phyloP scores from a whole-genome alignment of 495 filamentous ascomycete genomes.

The Chaetomidium leptoderma region DNA sequence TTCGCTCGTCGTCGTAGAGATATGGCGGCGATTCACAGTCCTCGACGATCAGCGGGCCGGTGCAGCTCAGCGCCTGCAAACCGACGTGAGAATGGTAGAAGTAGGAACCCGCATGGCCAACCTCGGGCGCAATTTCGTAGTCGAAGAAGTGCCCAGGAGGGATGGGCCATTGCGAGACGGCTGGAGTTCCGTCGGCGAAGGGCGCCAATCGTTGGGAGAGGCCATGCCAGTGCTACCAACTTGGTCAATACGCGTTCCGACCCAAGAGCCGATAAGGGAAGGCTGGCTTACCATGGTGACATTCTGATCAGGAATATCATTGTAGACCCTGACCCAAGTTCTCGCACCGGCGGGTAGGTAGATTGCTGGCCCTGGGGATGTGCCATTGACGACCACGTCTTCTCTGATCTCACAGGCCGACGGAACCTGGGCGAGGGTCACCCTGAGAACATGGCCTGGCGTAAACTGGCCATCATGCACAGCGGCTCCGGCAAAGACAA shows the following conservation, averaged over 20 bases:
- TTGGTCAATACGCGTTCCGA: conserved; percentile 12
- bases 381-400: conserved; percentile 51
- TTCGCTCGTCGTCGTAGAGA: conserved; percentile 53
- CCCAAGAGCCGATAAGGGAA: not conserved
- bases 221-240: conserved; percentile 57
- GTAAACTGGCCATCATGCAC: conserved; percentile 41
- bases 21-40: conserved; percentile 44
- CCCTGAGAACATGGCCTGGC: conserved; percentile 50
- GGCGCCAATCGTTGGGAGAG: conserved; percentile 51
- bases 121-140: conserved; percentile 51
- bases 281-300: conserved; percentile 48
- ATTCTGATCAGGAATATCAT: conserved; percentile 51
- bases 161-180: conserved; percentile 55
- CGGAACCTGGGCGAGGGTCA: conserved; percentile 36
- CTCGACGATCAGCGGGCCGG: conserved; percentile 53
- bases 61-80: conserved; percentile 51
- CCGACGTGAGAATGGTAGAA: conserved; percentile 60
- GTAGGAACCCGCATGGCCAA: conserved; percentile 52
- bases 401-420: conserved; percentile 44
- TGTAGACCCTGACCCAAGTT: conserved; percentile 57
- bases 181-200: conserved; percentile 54
- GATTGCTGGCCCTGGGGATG: conserved; percentile 49
- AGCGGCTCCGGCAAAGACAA: not conserved
- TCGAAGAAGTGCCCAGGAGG: conserved; percentile 57
- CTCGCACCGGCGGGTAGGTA: conserved; percentile 45